Base-by-base conservation (phyloP, 805 yeast genomes). In the Wickerhamiella azymoides region DNA sequence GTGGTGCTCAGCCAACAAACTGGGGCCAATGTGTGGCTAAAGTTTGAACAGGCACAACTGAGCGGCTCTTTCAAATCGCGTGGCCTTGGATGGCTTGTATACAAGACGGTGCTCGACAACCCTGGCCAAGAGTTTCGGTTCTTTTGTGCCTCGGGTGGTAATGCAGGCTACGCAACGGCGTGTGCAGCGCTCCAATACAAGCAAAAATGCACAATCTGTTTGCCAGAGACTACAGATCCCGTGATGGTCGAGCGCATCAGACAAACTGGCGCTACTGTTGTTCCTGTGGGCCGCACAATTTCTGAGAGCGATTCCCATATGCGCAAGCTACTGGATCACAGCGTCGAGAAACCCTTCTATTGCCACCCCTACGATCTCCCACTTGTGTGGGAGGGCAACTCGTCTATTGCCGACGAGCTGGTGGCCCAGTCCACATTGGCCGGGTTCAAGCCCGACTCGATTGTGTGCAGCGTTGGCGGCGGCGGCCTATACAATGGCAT, bases 131-230 rank as follows among this genome's bases (percentile, higher is more conserved):
- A 49, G 33, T 54, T 55, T 28, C 63, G 56, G 47, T 60, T 88
- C 53, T 81, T 85, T 61, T 94, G 95, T 0, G 85, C 96, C 54
- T 84, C 95, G 17, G 97, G 96, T 10, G 97, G 97, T 37, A 88
- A 88, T 62, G 96, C 92, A 53, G 97, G 96, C 4, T 94, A 85
- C 59, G 97, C 96, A 52, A 94, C 86, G n/a, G 96, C 96, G 0
- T 84, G 64, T 60, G 81, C 93, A 16, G 93, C 95, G 8, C 76
- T 75, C 47, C 73, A 78, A 49, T 69, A 85, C 63, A 78, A 78
- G 33, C 62, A 55, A 45, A 50, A 51, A 13, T 74, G 80, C 52
- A 76, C 80, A 0, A 81, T 79, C 7, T 80, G 76, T 2, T 70
- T 79, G 1, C 84, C 84, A 1, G 56, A 54, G 0, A 61, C 65